Percentiles rank a stretch among this genome's conserved stretches.
phyloP scores from a whole-genome alignment of 139 green algal species.

The Coccomyxa sp. region DNA sequence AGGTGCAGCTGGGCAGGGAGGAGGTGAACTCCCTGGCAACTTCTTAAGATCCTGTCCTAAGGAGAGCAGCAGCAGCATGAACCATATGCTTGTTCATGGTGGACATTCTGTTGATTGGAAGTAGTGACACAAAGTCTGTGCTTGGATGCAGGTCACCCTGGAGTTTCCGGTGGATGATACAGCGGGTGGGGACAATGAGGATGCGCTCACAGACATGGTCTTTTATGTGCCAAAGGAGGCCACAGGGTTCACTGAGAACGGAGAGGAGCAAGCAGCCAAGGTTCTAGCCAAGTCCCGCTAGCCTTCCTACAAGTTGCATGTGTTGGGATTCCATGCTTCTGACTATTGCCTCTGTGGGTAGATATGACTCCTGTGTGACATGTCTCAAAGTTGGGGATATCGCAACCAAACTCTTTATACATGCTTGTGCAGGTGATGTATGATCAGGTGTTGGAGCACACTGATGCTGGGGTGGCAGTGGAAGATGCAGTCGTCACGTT shows the following conservation, averaged over 20 bases:
- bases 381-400: too few species aligned
- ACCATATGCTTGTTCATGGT: neutral
- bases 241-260: slow-evolving; percentile 23
- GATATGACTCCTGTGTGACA: too few species aligned
- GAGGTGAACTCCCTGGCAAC: neutral
- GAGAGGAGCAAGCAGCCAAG: slow-evolving; percentile 15
- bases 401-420: too few species aligned
- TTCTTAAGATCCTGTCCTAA: neutral
- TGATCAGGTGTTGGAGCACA: slow-evolving; percentile 50
- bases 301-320: slow-evolving; percentile 3
- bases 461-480: slow-evolving; percentile 48
- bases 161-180: slow-evolving; percentile 92
- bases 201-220: slow-evolving; percentile 81
- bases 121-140: neutral
- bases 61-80: neutral
- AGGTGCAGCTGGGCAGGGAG: slow-evolving; percentile 15
- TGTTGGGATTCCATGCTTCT: too few species aligned
- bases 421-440: slow-evolving; percentile 45
- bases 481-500: slow-evolving; percentile 76
- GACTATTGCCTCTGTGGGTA: too few species aligned
- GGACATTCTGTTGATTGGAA: neutral
- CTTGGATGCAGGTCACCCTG: slow-evolving; percentile 69
- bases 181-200: slow-evolving; percentile 47
- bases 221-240: slow-evolving; percentile 67
- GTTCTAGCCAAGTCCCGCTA: slow-evolving; percentile 3